Base-by-base conservation (phyloP, 495 filamentous ascomycete species). In the Aspergillus mulundensis region DNA sequence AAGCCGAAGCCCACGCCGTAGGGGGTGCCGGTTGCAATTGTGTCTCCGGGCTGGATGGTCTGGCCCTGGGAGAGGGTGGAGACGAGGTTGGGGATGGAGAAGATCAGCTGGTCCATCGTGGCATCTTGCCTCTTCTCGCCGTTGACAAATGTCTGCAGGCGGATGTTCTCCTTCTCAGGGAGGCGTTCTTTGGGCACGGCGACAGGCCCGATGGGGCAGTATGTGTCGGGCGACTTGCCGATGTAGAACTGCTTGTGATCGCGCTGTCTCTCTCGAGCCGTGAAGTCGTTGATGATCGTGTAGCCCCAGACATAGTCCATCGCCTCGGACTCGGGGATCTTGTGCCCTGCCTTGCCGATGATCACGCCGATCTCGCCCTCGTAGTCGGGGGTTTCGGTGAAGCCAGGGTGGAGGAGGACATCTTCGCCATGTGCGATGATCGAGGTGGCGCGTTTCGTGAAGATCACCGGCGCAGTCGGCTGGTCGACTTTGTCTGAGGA, bases 221-320 rank as follows among this genome's bases (percentile, higher is more conserved):
- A 48, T 14, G 45, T 48, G n/a, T 48, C 45, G 2, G 45, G 45
- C 25, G 45, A 48, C 25, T 34, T 34, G 45, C 45, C 45, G n/a
- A 48, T 48, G n/a, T 48, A 48, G 45, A 48, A 48, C 45, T 48
- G 45, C 45, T 48, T 48, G 15, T 48, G 45, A 18, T 48, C 45
- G 12, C 45, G 45, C 45, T 48, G 45, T 48, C 45, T 48, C 28
- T 48, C 45, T 25, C 45, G 45, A 3, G 45, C 45, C 5, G 45
- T 48, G 7, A 48, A 34, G 16, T 48, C 45, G 45, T 48, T 48
- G 45, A 48, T 48, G 45, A 48, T 48, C 15, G 45, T 48, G 30
- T 48, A 48, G 34, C 45, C 45, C 45, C 45, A 48, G 45, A 48
- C 45, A 36, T 48, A 34, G 16, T 48, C 45, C 45, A 48, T 48